These are phyloP conservation scores for Tricharina praecox DNA, from an alignment of 495 filamentous ascomycete genomes.

Conservation along the genomic window DNA sequence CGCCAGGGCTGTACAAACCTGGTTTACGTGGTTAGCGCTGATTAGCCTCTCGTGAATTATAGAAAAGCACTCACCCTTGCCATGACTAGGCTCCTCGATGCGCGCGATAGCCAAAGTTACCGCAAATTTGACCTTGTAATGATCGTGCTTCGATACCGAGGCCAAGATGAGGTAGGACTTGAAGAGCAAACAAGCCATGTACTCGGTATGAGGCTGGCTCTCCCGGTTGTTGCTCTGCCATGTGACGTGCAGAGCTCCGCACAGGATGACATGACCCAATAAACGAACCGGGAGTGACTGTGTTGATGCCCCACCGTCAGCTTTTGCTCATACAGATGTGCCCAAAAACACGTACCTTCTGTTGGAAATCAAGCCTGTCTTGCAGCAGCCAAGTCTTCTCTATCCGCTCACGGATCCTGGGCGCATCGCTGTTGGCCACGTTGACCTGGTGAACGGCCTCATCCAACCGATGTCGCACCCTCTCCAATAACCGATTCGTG, in stretches of 20 bases:
- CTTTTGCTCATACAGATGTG: background rate
- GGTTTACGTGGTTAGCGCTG: constrained; percentile 8
- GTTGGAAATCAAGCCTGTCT: constrained; percentile 54
- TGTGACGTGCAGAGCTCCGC: constrained; percentile 71
- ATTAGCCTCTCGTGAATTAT: background rate
- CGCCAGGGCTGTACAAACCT: constrained; percentile 77
- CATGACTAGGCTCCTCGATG: constrained; percentile 64
- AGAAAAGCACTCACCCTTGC: constrained; percentile 44
- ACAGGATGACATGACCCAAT: constrained; percentile 67
- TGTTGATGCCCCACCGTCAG: background rate
- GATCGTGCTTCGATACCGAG: constrained; percentile 40
- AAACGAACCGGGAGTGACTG: constrained; percentile 38
- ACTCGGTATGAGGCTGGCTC: constrained; percentile 50
- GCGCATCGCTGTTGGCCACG: constrained; percentile 47
- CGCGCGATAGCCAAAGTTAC: constrained; percentile 52
- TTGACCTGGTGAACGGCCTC: constrained; percentile 62
- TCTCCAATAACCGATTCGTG: constrained; percentile 61
- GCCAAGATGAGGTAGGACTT: constrained; percentile 66
- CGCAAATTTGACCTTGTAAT: constrained; percentile 58
- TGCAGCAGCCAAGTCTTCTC: constrained; percentile 65
- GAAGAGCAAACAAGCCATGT: constrained; percentile 79
- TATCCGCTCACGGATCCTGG: constrained; percentile 37
- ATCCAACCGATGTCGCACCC: constrained; percentile 52
- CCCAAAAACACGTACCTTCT: constrained; percentile 38
- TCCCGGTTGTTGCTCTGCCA: constrained; percentile 45